phyloP scores from a whole-genome alignment of 495 filamentous ascomycete species.

The Talaromyces nanjingensis region DNA sequence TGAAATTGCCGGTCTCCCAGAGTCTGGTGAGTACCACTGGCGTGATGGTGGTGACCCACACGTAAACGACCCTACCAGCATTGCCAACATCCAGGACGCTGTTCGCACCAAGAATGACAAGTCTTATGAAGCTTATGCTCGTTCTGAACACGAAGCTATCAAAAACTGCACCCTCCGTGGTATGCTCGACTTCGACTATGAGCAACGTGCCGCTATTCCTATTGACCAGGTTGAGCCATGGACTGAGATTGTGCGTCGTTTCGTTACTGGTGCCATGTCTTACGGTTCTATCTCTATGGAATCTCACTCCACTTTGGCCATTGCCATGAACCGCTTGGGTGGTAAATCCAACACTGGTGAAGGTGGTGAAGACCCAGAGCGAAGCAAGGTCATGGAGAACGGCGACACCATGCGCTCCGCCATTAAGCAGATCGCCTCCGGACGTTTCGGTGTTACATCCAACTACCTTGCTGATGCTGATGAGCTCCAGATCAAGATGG shows the following conservation, averaged over 20 bases:
- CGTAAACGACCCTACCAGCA: conserved; percentile 90
- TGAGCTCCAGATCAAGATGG: conserved; percentile 99
- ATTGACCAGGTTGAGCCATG: conserved; percentile 99
- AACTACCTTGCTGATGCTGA: conserved; percentile 98
- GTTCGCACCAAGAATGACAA: conserved; percentile 99
- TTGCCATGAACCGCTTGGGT: conserved; percentile 96
- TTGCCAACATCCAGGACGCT: conserved; percentile 97
- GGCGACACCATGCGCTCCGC: conserved; percentile 98
- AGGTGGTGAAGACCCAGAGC: conserved; percentile 94
- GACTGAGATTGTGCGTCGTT: conserved; percentile 97
- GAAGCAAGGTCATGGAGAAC: conserved; percentile 78
- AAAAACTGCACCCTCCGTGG: conserved; percentile 96
- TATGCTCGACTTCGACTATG: conserved; percentile 96
- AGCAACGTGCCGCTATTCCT: conserved; percentile 75
- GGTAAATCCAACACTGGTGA: conserved; percentile 99
- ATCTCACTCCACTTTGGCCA: conserved; percentile 91
- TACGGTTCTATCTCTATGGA: conserved; percentile 99
- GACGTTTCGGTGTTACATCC: conserved; percentile 95
- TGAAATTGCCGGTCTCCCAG: conserved; percentile 75
- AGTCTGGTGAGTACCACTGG: conserved; percentile 99
- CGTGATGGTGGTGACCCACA: conserved; percentile 98
- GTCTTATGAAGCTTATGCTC: conserved; percentile 96
- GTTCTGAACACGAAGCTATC: conserved; percentile 92
- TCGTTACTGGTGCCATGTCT: conserved; percentile 99
- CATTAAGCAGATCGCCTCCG: conserved; percentile 98